Conservation (phyloP, 306 rosid species). For the Malus sieversii region DNA sequence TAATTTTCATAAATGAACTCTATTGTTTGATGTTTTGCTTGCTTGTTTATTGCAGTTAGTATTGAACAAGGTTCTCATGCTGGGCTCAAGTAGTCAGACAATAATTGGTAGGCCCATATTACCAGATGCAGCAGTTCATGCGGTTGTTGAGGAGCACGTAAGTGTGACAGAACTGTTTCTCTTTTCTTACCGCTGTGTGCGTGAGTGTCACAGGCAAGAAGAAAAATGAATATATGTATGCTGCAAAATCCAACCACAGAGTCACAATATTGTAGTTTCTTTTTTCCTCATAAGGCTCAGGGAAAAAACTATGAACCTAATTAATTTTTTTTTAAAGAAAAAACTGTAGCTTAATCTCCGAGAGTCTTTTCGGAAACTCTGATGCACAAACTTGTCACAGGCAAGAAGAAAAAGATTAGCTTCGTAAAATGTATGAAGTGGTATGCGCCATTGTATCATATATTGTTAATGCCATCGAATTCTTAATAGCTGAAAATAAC, state of each 20-base stretch:
- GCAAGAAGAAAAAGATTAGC: background rate
- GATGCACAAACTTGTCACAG: background rate
- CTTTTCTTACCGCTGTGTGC: background rate
- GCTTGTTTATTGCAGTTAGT: constrained; percentile 52
- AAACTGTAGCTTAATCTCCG: too few species aligned
- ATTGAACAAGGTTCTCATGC: constrained; percentile 68
- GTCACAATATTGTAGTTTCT: background rate
- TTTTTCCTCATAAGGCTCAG: background rate
- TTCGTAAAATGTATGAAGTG: background rate
- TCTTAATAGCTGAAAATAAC: background rate
- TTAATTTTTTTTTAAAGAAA: too few species aligned
- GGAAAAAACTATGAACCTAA: background rate
- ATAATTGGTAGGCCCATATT: constrained; percentile 77
- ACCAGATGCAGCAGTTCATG: constrained; percentile 78
- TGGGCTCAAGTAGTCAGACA: constrained; percentile 77
- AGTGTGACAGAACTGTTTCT: constrained; percentile 22
- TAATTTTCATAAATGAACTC: background rate
- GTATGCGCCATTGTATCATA: background rate
- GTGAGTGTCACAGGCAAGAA: background rate
- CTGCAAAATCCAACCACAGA: background rate
- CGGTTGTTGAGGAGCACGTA: constrained; percentile 94
- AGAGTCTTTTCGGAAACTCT: background rate
- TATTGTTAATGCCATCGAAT: background rate
- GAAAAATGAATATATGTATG: background rate
- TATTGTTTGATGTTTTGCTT: background rate